phyloP scores from a whole-genome alignment of 2,329 filamentous ascomycete species.

The Phialocephala sp. region DNA sequence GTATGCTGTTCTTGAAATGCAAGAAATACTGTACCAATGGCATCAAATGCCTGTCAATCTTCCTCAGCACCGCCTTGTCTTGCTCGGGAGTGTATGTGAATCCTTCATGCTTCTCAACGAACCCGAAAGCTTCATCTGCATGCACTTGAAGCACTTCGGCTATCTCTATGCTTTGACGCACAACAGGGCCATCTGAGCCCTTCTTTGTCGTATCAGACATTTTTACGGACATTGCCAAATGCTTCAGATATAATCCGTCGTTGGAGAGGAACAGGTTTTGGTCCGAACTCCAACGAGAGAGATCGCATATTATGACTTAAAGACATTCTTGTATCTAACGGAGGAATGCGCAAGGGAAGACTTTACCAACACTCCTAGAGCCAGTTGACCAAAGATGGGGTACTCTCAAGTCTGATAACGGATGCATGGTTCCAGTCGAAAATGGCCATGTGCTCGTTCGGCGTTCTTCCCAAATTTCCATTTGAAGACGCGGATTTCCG shows the following conservation, averaged over 20 bases:
- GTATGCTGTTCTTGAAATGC: neutral
- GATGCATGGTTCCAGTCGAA: neutral
- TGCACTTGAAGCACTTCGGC: conserved; percentile 6
- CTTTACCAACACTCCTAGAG: neutral
- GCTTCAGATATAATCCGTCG: neutral
- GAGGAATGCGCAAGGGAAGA: neutral
- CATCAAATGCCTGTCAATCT: conserved; percentile 13
- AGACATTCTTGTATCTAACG: neutral
- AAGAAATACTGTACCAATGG: neutral
- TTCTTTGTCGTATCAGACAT: neutral
- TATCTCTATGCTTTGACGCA: conserved; percentile 7
- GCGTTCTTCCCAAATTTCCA: neutral
- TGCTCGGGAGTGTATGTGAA: conserved; percentile 9
- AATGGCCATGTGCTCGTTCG: neutral
- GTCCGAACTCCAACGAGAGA: too few relatives aligned
- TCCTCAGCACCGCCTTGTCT: conserved; percentile 8
- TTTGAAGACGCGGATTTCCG: neutral
- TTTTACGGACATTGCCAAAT: neutral
- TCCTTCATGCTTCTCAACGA: conserved; percentile 10
- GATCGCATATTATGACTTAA: neutral
- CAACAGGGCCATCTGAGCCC: neutral
- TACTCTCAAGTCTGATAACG: conserved; percentile 5
- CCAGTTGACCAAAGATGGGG: neutral
- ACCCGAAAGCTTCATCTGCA: conserved; percentile 8
- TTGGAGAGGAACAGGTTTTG: neutral